A percentile compares a stretch with the other conserved stretches of the same genome.
Conservation (phyloP, 805 yeast species). For the Blastobotrys terrestris region DNA sequence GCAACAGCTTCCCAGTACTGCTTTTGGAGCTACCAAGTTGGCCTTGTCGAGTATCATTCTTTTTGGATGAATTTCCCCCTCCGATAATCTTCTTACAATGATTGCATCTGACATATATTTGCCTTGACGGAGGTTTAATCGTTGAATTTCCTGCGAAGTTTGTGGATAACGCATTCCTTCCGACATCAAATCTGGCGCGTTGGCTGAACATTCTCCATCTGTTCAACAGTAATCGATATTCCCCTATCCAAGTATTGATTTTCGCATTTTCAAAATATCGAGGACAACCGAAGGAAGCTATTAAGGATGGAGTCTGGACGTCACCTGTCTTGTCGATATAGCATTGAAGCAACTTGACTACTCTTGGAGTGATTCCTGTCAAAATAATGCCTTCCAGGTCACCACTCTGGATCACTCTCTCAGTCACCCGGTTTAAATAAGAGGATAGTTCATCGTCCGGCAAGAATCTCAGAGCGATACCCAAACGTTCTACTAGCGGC, state of each 20-base stretch:
- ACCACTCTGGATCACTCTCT: conserved; percentile 66
- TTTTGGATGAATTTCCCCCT: neutral
- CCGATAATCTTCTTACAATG: conserved; percentile 58
- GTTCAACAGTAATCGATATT: conserved; percentile 59
- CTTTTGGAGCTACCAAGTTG: neutral
- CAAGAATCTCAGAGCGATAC: conserved; percentile 82
- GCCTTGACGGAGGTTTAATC: conserved; percentile 54
- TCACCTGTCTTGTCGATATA: conserved; percentile 87
- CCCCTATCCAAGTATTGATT: conserved; percentile 70
- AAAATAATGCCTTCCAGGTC: conserved; percentile 86
- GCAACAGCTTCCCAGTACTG: neutral
- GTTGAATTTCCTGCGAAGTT: conserved; percentile 44
- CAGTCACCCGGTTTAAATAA: conserved; percentile 64
- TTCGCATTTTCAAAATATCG: conserved; percentile 68
- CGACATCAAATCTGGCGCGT: conserved; percentile 81
- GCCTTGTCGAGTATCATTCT: neutral
- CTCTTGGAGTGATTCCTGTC: conserved; percentile 87
- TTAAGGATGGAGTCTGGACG: conserved; percentile 83
- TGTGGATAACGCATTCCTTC: conserved; percentile 57
- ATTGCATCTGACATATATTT: conserved; percentile 73
- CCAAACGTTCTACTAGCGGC: conserved; percentile 81
- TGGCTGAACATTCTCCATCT: conserved; percentile 74
- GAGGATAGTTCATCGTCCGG: conserved; percentile 68
- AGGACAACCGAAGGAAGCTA: conserved; percentile 77
- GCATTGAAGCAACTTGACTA: conserved; percentile 73